Evolutionary conservation across 1,284 basidiomycete genomes (phyloP).

Genomic region (Fomitopsis schrenkii): DNA sequence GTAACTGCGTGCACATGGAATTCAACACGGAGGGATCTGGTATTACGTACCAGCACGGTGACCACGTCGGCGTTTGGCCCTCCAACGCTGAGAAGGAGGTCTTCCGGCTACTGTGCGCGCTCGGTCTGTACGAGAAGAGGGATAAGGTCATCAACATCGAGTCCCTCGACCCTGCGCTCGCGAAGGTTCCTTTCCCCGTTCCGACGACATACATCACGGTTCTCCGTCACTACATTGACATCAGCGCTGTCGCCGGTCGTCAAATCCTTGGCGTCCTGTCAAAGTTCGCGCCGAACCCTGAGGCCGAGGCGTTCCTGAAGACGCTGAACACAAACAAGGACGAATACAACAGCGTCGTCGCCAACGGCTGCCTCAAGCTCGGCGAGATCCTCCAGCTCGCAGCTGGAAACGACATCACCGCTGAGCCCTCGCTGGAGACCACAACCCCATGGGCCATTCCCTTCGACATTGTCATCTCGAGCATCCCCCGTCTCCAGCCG

Average conservation of each 20-base stretch:
- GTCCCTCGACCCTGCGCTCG: conserved; percentile 94
- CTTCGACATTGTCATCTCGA: conserved; percentile 94
- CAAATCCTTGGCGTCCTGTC: conserved; percentile 87
- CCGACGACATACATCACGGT: conserved; percentile 95
- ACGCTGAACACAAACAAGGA: conserved; percentile 87
- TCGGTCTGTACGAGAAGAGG: conserved; percentile 80
- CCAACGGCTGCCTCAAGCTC: conserved; percentile 82
- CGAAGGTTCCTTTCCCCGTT: conserved; percentile 98
- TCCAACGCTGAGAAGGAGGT: conserved; percentile 92
- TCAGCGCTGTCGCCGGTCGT: conserved; percentile 89
- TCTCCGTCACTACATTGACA: conserved; percentile 96
- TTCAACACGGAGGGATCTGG: conserved; percentile 94
- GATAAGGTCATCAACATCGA: conserved; percentile 87
- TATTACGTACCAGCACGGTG: conserved; percentile 97
- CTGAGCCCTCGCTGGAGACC: conserved; percentile 56
- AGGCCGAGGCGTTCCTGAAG: conserved; percentile 73
- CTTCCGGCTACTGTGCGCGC: conserved; percentile 80
- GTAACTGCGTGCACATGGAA: conserved; percentile 96
- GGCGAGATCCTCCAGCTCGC: conserved; percentile 90
- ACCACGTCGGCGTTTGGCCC: conserved; percentile 98
- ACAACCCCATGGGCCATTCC: conserved; percentile 91
- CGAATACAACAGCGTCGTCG: conserved; percentile 73
- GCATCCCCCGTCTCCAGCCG: conserved; percentile 90
- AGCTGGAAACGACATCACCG: conserved; percentile 71
- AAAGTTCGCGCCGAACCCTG: conserved; percentile 83